Evolutionary conservation across 2,329 filamentous ascomycete species (phyloP).

Genomic region (Emergomyces africanus): DNA sequence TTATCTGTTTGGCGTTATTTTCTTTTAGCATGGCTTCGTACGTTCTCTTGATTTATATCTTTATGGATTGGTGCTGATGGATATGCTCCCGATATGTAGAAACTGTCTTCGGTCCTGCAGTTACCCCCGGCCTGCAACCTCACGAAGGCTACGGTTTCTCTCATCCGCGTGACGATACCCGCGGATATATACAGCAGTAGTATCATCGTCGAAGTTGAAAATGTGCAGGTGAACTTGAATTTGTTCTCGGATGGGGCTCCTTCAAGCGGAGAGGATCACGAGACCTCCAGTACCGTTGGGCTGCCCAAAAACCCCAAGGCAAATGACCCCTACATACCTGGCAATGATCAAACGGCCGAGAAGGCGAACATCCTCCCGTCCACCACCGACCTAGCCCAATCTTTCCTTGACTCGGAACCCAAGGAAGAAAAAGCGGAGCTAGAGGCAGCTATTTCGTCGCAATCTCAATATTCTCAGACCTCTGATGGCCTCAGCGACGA

Average conservation of each 20-base stretch:
- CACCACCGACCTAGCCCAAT: constrained; percentile 46
- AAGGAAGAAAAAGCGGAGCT: constrained; percentile 44
- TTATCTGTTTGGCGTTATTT: constrained; percentile 6
- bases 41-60: constrained; percentile 2
- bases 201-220: constrained; percentile 70
- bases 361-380: constrained; percentile 34
- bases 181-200: constrained; percentile 78
- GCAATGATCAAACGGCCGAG: constrained; percentile 19
- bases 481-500: constrained; percentile 36
- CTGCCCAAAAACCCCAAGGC: neutral
- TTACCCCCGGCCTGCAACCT: constrained; percentile 62
- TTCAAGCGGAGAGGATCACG: constrained; percentile 13
- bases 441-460: constrained; percentile 42
- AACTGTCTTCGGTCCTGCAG: constrained; percentile 61
- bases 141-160: constrained; percentile 58
- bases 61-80: neutral
- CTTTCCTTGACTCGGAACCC: constrained; percentile 47
- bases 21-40: constrained; percentile 13
- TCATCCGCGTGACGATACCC: constrained; percentile 70
- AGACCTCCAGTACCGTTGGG: neutral
- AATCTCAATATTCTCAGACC: constrained; percentile 36
- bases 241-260: constrained; percentile 34
- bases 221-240: constrained; percentile 58
- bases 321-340: constrained; percentile 11
- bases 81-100: constrained; percentile 39